phyloP scores from a whole-genome alignment of 140 eudicot species.

The Anethum foeniculum region DNA sequence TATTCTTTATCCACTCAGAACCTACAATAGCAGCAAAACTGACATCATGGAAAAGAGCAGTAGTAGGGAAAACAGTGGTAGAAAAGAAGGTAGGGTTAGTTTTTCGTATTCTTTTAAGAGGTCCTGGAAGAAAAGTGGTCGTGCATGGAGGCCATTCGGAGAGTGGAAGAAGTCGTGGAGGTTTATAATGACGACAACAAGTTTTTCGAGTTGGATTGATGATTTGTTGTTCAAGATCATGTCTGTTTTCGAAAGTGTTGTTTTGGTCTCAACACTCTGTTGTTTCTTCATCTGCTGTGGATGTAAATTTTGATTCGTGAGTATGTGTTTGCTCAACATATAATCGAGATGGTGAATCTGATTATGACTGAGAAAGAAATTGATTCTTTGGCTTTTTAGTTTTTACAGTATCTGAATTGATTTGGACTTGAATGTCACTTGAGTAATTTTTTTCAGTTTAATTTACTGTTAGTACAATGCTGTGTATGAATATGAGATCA shows the following conservation, averaged over 20 bases:
- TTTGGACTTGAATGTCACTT: too few species aligned
- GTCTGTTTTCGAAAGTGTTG: conserved; percentile 38
- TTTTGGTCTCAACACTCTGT: conserved; percentile 38
- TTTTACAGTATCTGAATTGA: too few species aligned
- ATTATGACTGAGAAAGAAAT: too few species aligned
- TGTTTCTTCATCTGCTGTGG: conserved; percentile 62
- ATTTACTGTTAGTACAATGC: too few species aligned
- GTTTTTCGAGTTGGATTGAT: conserved; percentile 34
- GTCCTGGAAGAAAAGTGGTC: conserved; percentile 23
- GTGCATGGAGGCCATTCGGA: conserved; percentile 19
- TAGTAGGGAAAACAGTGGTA: not conserved
- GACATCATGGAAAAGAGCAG: not conserved
- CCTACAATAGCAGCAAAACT: not conserved
- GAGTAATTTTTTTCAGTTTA: too few species aligned
- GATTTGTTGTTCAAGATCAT: conserved; percentile 41
- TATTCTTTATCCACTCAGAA: not conserved
- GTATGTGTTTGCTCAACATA: not conserved
- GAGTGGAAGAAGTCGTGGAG: conserved; percentile 26
- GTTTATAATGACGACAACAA: not conserved
- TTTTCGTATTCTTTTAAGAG: conserved; percentile 32
- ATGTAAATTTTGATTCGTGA: conserved; percentile 28
- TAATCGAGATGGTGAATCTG: too few species aligned
- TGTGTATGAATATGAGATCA: too few species aligned
- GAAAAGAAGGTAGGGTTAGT: conserved; percentile 13
- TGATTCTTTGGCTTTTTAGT: too few species aligned